These are phyloP conservation scores for Lathyrus sativus DNA, from an alignment of 306 rosid genomes.

Conservation along the genomic window DNA sequence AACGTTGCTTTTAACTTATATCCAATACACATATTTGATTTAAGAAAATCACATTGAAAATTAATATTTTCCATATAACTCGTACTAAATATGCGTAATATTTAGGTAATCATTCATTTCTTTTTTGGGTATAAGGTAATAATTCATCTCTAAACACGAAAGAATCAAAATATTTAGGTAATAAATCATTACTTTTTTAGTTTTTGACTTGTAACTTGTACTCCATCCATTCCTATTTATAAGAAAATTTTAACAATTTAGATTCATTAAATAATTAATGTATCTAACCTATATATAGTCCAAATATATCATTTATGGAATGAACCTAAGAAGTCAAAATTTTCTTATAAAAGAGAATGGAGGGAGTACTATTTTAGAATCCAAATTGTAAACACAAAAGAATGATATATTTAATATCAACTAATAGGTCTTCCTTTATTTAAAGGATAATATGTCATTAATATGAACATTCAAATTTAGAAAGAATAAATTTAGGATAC, in stretches of 20 bases:
- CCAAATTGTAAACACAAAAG: neutral
- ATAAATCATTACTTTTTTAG: neutral
- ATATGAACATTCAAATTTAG: neutral
- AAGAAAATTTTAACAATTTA: no score
- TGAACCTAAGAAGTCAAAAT: no score
- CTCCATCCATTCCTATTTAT: no score
- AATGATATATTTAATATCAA: neutral
- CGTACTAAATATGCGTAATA: no score
- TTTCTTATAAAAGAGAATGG: no score
- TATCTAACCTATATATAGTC: no score
- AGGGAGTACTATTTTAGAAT: neutral
- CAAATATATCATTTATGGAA: no score
- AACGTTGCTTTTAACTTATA: no score
- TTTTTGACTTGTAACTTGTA: neutral
- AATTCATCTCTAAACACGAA: neutral
- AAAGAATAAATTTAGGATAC: neutral
- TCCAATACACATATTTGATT: no score
- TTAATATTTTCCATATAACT: no score
- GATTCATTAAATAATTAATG: no score
- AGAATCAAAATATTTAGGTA: neutral
- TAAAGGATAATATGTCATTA: neutral
- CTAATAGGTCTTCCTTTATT: neutral
- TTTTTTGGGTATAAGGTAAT: neutral
- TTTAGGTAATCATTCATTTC: neutral
- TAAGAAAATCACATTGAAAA: no score